Base-by-base conservation (phyloP, 2,329 filamentous ascomycete species). In the Colletotrichum sp. region DNA sequence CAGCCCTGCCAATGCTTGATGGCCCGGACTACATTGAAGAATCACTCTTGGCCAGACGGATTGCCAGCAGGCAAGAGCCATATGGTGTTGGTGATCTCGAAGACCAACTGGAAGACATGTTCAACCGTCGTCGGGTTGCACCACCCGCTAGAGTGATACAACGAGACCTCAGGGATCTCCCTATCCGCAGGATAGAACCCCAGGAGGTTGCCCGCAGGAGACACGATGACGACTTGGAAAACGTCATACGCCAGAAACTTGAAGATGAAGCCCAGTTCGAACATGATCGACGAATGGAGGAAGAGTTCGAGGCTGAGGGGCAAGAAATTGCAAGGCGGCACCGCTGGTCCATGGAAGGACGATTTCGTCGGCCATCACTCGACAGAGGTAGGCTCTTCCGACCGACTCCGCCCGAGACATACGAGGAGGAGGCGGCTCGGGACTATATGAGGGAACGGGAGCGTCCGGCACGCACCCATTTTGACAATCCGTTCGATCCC, bases 401-500 rank as follows among this genome's bases (percentile, higher is more conserved):
- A 24, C 34, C 32, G 24, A 57, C 18, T 13, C 28, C 63, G 15
- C 28, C 66, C 36, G 75, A 77, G 30, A 75, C 69, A 26, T 59
- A 64, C 28, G 77, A 77, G n/a, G 75, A 75, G 36, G 44, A 69
- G 13, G 75, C 44, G 15, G 71, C 71, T 57, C 68, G 69, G 60
- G 44, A 65, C 26, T 77, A 75, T 30, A 71, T 69, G 69, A 66
- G 39, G 4, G 21, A 16, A n/a, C 44, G 69, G 30, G 66, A 77
- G n/a, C 62, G 67, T 28, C 55, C 24, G 24, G 59, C 62, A 26
- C 34, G 52, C 32, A 15, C 55, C 15, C 49, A 26, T n/a, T 69
- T 52, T 39, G 69, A 77, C n/a, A 78, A 77, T 39, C 77, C 75
- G 10, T 77, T 78, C 44, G 68, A 62, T 16, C 63, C 76, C 6